These are phyloP conservation scores for Penicillium argentinense DNA, from an alignment of 495 filamentous ascomycete genomes.

Conservation along the genomic window DNA sequence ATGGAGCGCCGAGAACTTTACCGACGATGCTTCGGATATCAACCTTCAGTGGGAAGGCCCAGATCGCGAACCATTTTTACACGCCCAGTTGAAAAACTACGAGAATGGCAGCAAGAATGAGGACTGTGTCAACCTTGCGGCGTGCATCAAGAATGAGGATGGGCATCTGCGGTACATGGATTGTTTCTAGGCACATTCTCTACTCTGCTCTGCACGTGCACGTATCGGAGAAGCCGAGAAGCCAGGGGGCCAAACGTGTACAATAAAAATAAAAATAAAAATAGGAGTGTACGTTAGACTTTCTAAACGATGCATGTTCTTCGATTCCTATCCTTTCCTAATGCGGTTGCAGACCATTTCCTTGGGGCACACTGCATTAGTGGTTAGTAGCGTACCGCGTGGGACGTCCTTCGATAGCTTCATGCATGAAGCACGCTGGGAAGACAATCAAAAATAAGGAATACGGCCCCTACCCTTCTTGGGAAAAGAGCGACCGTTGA, in stretches of 20 bases:
- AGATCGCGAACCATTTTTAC: constrained; percentile 17
- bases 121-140: constrained; percentile 19
- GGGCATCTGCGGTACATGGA: constrained; percentile 25
- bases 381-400: too few relatives aligned
- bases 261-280: too few relatives aligned
- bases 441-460: too few relatives aligned
- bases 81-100: constrained; percentile 17
- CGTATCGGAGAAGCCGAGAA: background rate
- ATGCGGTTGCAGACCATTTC: too few relatives aligned
- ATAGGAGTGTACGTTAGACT: too few relatives aligned
- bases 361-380: too few relatives aligned
- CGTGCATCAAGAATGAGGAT: constrained; percentile 32
- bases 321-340: too few relatives aligned
- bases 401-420: too few relatives aligned
- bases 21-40: constrained; percentile 12
- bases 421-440: too few relatives aligned
- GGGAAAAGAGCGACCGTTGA: too few relatives aligned
- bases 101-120: constrained; percentile 8
- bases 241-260: background rate
- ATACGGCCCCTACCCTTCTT: too few relatives aligned
- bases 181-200: constrained; percentile 19
- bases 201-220: background rate
- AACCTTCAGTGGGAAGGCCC: constrained; percentile 21
- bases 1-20: constrained; percentile 21
- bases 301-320: too few relatives aligned